Conservation (phyloP, 306 rosid species). For the Trichosanthes cucumerina region DNA sequence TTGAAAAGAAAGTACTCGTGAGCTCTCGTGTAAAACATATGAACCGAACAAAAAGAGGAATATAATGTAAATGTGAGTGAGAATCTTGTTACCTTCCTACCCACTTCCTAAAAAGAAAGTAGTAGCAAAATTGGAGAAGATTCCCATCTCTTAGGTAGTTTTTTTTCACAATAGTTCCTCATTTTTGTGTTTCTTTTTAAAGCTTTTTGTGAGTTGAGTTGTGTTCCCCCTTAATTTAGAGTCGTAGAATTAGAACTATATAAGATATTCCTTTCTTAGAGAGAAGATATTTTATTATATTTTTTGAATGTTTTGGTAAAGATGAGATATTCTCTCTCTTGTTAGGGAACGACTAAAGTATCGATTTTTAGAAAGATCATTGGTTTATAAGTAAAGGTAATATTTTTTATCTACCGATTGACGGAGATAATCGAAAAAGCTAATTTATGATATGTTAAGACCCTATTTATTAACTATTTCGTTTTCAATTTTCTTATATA, state of each 20-base stretch:
- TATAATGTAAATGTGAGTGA: conserved; percentile 19
- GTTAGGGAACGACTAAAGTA: neutral
- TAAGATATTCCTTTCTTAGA: conserved; percentile 85
- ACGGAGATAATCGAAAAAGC: no score
- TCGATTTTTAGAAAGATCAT: neutral
- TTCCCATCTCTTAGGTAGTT: conserved; percentile 33
- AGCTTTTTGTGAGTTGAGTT: conserved; percentile 63
- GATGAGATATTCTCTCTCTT: conserved; percentile 56
- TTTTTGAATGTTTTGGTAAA: conserved; percentile 58
- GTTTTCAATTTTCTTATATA: no score
- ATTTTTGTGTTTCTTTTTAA: conserved; percentile 32
- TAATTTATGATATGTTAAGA: no score
- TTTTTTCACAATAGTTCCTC: neutral
- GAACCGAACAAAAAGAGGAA: neutral
- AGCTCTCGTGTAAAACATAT: neutral
- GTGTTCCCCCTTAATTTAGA: conserved; percentile 63
- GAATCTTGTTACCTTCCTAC: conserved; percentile 98
- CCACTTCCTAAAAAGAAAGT: conserved; percentile 87
- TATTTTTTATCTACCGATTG: no score
- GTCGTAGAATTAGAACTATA: conserved; percentile 87
- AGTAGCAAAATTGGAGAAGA: conserved; percentile 46
- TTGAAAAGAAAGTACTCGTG: neutral
- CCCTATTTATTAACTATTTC: no score
- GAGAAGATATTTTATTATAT: conserved; percentile 39
- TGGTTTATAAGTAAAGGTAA: neutral